Base-by-base conservation (phyloP, 2,329 filamentous ascomycete species). In the Sporothrix humicola region DNA sequence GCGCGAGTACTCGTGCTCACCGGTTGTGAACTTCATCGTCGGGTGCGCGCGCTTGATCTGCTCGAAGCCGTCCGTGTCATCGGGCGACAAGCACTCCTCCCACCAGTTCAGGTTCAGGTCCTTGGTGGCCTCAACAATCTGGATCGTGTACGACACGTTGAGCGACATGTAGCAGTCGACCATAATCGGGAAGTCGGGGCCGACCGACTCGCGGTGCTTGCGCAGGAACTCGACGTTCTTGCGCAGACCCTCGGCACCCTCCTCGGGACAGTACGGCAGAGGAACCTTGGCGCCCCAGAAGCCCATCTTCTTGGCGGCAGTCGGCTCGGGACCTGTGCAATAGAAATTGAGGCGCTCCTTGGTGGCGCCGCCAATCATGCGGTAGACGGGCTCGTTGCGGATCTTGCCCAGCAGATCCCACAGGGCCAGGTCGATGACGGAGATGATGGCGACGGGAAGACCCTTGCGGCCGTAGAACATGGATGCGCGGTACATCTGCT, bases 401-500 rank as follows among this genome's bases (percentile, higher is more conserved):
- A 98, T 88, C 86, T 98, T 97, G 77, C 95, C 95, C 5, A 97
- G 84, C 58, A 98, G 86, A 85, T 98, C 95, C 95, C 95, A 98
- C 56, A 98, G 83, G 4, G 95, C 95, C 59, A 98, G 87, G 79
- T 98, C 95, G 79, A 98, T 96, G 76, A 97, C 95, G 1, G 94
- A 97, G 79, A 98, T 98, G 79, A 97, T 92, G 71, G 95, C 95
- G 12, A 95, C 89, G 1, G 95, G 92, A 1, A 98, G 89, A 65
- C 95, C 95, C 82, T 98, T 98, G 77, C 95, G 91, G 75, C 95
- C 95, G 80, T 98, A 98, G 86, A 97, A 98, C 93, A 97, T 97
- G 77, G 94, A 97, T 1, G 88, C 93, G 74, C 94, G 91, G 85
- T 97, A 98, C 95, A 98, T 97, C 82, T 97, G 94, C 85, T 98